Conservation (phyloP, 106 monocot species). For the Dendrobium officinale region DNA sequence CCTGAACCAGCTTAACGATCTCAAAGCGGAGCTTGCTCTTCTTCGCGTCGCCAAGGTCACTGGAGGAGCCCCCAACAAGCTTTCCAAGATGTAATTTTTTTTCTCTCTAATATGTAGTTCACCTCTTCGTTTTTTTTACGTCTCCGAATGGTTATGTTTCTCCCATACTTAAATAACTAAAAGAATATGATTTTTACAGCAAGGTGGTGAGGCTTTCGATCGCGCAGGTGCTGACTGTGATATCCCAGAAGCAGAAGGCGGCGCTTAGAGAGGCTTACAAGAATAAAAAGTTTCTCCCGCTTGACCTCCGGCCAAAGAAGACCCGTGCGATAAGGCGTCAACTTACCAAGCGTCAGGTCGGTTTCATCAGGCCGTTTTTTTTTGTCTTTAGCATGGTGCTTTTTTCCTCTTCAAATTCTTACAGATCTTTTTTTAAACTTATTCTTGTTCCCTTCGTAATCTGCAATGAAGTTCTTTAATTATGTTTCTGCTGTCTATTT, state of each 20-base stretch:
- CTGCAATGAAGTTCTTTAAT: neutral
- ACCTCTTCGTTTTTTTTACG: neutral
- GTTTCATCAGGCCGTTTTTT: neutral
- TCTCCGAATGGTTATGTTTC: neutral
- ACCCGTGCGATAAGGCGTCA: constrained; percentile 41
- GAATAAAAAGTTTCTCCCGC: constrained; percentile 46
- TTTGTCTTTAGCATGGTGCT: neutral
- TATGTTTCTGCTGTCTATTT: neutral
- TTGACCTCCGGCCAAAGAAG: constrained; percentile 50
- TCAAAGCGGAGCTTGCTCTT: constrained; percentile 47
- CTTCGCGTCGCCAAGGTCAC: constrained; percentile 57
- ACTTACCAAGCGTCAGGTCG: constrained; percentile 48
- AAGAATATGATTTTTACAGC: constrained; percentile 9
- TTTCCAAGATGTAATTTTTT: constrained; percentile 39
- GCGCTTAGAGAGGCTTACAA: constrained; percentile 48
- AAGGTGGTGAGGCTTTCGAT: constrained; percentile 54
- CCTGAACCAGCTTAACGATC: constrained; percentile 39
- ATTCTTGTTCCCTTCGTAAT: neutral
- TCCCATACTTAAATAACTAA: neutral
- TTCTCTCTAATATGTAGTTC: no score
- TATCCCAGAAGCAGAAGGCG: constrained; percentile 56
- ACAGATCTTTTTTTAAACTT: no score
- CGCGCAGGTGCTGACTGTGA: constrained; percentile 45
- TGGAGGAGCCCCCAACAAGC: constrained; percentile 57
- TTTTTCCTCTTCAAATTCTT: neutral